A percentile compares a stretch with the other conserved stretches of the same genome.
Conservation (phyloP, 257 asterid species). For the Solanum chilense region DNA sequence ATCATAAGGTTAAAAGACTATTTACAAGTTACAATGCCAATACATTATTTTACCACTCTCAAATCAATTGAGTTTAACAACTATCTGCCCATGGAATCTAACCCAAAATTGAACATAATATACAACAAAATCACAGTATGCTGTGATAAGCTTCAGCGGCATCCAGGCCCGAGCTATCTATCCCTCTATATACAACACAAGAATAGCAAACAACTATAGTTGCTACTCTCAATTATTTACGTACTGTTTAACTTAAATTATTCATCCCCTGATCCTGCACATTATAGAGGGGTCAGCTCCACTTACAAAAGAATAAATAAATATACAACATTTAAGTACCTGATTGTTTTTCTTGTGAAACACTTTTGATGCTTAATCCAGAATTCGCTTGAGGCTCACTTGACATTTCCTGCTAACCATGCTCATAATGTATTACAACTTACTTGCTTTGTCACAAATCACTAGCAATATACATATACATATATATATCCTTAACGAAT, state of each 20-base stretch:
- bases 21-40: not conserved
- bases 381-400: slow-evolving; percentile 21
- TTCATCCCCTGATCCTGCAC: not conserved
- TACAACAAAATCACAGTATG: not conserved
- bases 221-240: not conserved
- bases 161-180: not conserved
- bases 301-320: not conserved
- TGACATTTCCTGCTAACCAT: slow-evolving; percentile 17
- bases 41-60: not conserved
- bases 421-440: not conserved
- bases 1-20: not conserved
- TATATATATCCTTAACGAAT: not conserved
- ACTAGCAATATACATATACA: not conserved
- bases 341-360: slow-evolving; percentile 14
- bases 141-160: not conserved
- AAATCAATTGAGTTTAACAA: not conserved
- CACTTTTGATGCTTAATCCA: not conserved
- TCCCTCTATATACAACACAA: not conserved
- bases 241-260: not conserved
- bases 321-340: slow-evolving; percentile 1
- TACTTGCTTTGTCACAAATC: not conserved
- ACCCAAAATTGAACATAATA: not conserved
- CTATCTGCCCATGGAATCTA: not conserved
- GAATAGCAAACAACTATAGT: not conserved
- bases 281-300: not conserved